These are phyloP conservation scores for Hypoxylon sp. DNA, from an alignment of 2,329 filamentous ascomycete genomes.

Conservation along the genomic window DNA sequence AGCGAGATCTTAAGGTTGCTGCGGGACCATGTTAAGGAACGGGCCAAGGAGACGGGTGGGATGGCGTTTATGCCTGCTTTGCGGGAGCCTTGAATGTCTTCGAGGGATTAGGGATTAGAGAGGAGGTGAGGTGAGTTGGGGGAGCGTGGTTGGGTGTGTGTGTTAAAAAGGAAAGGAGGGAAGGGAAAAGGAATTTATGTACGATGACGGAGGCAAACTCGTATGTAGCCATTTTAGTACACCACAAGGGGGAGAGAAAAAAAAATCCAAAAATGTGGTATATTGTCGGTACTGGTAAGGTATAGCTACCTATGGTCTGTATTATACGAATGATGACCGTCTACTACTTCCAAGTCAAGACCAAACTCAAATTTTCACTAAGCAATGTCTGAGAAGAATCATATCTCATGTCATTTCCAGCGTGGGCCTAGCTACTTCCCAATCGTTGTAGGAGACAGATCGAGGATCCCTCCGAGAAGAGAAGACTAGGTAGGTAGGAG, in stretches of 20 bases:
- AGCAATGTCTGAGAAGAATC: neutral
- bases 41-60: slow-evolving; percentile 67
- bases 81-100: slow-evolving; percentile 31
- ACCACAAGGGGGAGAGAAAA: neutral
- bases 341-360: neutral
- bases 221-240: neutral
- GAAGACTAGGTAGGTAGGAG: too few relatives aligned
- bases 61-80: slow-evolving; percentile 73
- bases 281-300: neutral
- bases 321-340: neutral
- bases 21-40: slow-evolving; percentile 82
- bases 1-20: slow-evolving; percentile 84
- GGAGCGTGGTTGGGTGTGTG: neutral
- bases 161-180: neutral
- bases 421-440: neutral
- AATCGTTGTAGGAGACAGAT: too few relatives aligned
- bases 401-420: neutral
- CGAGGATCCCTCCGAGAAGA: too few relatives aligned
- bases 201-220: neutral
- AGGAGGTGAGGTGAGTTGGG: neutral
- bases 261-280: neutral
- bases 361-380: neutral
- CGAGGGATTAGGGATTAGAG: slow-evolving; percentile 2
- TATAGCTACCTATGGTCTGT: neutral
- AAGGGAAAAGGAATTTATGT: neutral